phyloP scores from a whole-genome alignment of 2,329 filamentous ascomycete species.

The Akanthomyces dipterigenus region DNA sequence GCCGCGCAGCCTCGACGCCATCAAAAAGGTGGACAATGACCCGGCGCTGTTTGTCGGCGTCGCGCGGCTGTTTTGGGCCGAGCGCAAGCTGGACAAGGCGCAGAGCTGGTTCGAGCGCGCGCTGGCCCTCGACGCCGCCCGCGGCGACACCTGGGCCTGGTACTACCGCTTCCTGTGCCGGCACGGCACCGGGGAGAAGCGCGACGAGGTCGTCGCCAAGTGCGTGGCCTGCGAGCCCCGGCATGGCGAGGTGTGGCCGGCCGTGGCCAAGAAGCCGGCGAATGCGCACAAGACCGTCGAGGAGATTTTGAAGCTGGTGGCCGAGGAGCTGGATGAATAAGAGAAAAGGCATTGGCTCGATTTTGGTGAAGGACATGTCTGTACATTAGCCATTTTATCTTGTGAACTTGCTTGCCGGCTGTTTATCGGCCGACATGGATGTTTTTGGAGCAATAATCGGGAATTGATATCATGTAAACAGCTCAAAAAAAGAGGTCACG shows the following conservation, averaged over 20 bases:
- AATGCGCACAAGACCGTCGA: slow-evolving; percentile 71
- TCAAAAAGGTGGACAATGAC: slow-evolving; percentile 95
- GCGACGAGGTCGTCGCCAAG: slow-evolving; percentile 74
- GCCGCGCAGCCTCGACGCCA: slow-evolving; percentile 82
- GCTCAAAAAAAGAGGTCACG: background rate
- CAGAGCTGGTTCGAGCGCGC: slow-evolving; percentile 98
- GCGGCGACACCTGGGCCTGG: slow-evolving; percentile 95
- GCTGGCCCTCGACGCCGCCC: slow-evolving; percentile 75
- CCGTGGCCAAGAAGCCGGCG: slow-evolving; percentile 74
- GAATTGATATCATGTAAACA: background rate
- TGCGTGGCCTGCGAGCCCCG: slow-evolving; percentile 77
- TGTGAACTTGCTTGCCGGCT: background rate
- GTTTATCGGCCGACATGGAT: background rate
- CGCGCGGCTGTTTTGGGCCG: slow-evolving; percentile 92
- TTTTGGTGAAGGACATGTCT: background rate
- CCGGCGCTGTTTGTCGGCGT: slow-evolving; percentile 83
- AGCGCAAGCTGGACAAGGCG: slow-evolving; percentile 86
- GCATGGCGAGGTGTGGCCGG: slow-evolving; percentile 90
- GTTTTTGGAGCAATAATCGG: background rate
- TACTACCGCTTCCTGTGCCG: slow-evolving; percentile 90
- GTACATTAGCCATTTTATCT: background rate
- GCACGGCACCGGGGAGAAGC: slow-evolving; percentile 92
- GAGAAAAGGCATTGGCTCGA: background rate
- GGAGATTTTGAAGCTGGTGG: slow-evolving; percentile 77
- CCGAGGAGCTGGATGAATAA: slow-evolving; percentile 36